Conservation (phyloP, 2,329 filamentous ascomycete species). For the Fusarium austroafricanum region DNA sequence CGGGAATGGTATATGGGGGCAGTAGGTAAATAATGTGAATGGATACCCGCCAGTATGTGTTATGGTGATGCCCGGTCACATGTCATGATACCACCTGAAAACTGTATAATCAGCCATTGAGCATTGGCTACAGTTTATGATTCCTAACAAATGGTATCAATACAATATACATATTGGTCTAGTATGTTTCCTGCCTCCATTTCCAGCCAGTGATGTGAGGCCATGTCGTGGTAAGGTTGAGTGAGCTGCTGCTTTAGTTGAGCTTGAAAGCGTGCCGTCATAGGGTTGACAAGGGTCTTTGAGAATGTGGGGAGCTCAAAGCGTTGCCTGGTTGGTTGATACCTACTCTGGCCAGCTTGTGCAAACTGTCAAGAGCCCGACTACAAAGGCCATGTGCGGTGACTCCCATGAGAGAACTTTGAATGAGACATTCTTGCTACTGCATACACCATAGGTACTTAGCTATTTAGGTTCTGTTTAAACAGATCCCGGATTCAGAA, state of each 20-base stretch:
- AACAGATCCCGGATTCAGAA: no score
- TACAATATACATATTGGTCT: background rate
- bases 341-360: background rate
- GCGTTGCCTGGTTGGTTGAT: slow-evolving; percentile 17
- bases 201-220: background rate
- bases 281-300: slow-evolving; percentile 34
- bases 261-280: slow-evolving; percentile 37
- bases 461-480: background rate
- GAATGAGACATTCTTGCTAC: background rate
- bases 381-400: slow-evolving; percentile 13
- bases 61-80: slow-evolving; percentile 13
- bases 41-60: slow-evolving; percentile 40
- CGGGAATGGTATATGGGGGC: slow-evolving; percentile 31
- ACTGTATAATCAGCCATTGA: slow-evolving; percentile 9
- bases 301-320: slow-evolving; percentile 36
- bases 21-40: slow-evolving; percentile 45
- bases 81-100: background rate
- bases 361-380: background rate
- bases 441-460: no score
- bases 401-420: background rate
- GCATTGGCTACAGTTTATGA: background rate
- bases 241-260: slow-evolving; percentile 14
- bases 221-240: slow-evolving; percentile 26
- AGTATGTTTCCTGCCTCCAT: background rate
- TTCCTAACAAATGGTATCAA: fast-evolving